These are phyloP conservation scores for Backusella psychrophila DNA, from an alignment of 192 early-diverging fungal genomes.

Conservation along the genomic window DNA sequence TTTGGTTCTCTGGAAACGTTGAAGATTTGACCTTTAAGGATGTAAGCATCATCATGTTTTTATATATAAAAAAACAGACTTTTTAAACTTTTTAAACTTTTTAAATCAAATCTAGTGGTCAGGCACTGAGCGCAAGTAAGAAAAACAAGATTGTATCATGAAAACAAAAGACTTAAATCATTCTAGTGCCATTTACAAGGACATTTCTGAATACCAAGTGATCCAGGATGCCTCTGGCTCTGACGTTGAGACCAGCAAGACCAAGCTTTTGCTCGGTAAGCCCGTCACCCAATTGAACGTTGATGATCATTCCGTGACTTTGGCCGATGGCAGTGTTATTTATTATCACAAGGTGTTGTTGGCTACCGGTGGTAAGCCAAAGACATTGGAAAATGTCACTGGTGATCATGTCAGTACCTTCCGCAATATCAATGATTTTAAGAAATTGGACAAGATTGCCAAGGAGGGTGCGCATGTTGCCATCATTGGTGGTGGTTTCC, in stretches of 20 bases:
- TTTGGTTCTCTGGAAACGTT: constrained; percentile 56
- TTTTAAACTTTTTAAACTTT: neutral
- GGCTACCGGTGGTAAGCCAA: constrained; percentile 62
- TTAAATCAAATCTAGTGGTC: constrained; percentile 38
- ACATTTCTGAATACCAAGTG: constrained; percentile 38
- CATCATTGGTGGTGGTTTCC: constrained; percentile 62
- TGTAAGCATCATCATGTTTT: constrained; percentile 10
- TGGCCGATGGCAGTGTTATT: constrained; percentile 47
- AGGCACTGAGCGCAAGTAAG: constrained; percentile 51
- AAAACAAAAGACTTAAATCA: neutral
- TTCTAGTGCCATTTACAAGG: constrained; percentile 42
- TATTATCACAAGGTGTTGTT: constrained; percentile 55
- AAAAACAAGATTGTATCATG: neutral
- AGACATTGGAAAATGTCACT: constrained; percentile 38
- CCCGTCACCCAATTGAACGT: constrained; percentile 49
- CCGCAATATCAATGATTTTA: constrained; percentile 56
- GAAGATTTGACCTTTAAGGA: constrained; percentile 52
- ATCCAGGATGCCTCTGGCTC: constrained; percentile 40
- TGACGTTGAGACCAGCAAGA: constrained; percentile 38
- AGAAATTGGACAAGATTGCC: constrained; percentile 41
- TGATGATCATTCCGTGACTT: constrained; percentile 47
- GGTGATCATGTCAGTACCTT: constrained; percentile 47
- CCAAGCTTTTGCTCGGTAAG: constrained; percentile 46
- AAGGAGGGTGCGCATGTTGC: constrained; percentile 48
- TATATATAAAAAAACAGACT: neutral